These are phyloP conservation scores for Aspergillus nomiae DNA, from an alignment of 2,329 filamentous ascomycete species.

Conservation along the genomic window DNA sequence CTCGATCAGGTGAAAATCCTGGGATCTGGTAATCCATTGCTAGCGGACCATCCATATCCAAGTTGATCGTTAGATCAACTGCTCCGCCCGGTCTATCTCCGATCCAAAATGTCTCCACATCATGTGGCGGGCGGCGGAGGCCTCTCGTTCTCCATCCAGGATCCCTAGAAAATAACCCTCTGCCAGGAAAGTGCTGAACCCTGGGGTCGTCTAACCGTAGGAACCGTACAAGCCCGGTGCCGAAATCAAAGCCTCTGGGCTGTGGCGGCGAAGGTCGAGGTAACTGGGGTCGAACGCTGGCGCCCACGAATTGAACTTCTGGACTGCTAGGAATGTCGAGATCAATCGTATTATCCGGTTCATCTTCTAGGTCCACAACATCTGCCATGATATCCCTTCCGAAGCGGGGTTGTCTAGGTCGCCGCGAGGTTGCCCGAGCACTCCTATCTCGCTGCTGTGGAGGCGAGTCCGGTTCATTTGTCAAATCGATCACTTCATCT, in stretches of 20 bases:
- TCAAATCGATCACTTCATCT: conserved; percentile 50
- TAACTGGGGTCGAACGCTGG: conserved; percentile 24
- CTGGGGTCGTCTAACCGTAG: conserved; percentile 9
- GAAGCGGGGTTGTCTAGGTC: conserved; percentile 35
- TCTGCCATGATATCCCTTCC: conserved; percentile 40
- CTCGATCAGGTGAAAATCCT: conserved; percentile 43
- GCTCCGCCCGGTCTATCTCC: conserved; percentile 23
- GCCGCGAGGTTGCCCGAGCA: background rate
- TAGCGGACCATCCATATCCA: conserved; percentile 28
- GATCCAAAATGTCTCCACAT: conserved; percentile 24
- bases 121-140: background rate
- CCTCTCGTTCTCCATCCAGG: conserved; percentile 21
- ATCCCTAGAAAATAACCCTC: conserved; percentile 23
- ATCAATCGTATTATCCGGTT: conserved; percentile 20
- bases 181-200: background rate
- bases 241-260: conserved; percentile 1
- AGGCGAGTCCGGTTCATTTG: conserved; percentile 46
- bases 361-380: conserved; percentile 45
- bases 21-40: conserved; percentile 43
- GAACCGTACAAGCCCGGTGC: conserved; percentile 11
- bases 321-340: conserved; percentile 39
- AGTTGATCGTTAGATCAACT: conserved; percentile 28
- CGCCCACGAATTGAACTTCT: conserved; percentile 54
- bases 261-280: conserved; percentile 14
- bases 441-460: conserved; percentile 16